phyloP scores from a whole-genome alignment of 164 flowering plant species.

The Hamamelis virginiana region DNA sequence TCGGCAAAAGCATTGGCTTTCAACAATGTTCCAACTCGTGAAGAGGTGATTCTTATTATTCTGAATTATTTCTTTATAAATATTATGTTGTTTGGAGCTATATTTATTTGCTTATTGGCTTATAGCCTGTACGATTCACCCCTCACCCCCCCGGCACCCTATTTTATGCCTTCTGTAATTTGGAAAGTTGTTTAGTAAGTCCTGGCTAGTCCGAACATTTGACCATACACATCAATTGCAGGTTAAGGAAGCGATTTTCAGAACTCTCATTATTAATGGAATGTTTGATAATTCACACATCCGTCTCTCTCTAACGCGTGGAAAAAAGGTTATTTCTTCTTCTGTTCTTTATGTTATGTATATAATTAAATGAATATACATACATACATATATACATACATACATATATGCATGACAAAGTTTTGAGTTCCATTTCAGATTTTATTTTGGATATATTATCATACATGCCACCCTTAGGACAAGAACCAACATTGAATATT shows the following conservation, averaged over 20 bases:
- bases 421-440: background rate
- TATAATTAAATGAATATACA: too few relatives aligned
- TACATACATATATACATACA: background rate
- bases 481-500: background rate
- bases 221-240: slow-evolving; percentile 29
- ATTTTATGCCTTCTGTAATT: background rate
- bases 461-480: background rate
- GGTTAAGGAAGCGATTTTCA: slow-evolving; percentile 89
- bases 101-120: background rate
- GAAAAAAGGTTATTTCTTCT: slow-evolving; percentile 68
- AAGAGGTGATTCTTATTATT: slow-evolving; percentile 56
- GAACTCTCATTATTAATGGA: slow-evolving; percentile 79
- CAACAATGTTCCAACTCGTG: slow-evolving; percentile 69
- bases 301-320: slow-evolving; percentile 88
- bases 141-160: too few relatives aligned
- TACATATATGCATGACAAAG: background rate
- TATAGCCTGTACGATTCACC: background rate
- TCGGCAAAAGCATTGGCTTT: slow-evolving; percentile 94
- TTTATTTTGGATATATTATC: background rate
- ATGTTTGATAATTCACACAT: slow-evolving; percentile 95
- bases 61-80: background rate
- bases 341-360: slow-evolving; percentile 2
- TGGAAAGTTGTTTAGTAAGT: background rate
- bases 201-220: background rate
- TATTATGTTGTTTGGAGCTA: background rate